Conservation (phyloP, 2,329 filamentous ascomycete species). For the Arthrinium phaeospermum region DNA sequence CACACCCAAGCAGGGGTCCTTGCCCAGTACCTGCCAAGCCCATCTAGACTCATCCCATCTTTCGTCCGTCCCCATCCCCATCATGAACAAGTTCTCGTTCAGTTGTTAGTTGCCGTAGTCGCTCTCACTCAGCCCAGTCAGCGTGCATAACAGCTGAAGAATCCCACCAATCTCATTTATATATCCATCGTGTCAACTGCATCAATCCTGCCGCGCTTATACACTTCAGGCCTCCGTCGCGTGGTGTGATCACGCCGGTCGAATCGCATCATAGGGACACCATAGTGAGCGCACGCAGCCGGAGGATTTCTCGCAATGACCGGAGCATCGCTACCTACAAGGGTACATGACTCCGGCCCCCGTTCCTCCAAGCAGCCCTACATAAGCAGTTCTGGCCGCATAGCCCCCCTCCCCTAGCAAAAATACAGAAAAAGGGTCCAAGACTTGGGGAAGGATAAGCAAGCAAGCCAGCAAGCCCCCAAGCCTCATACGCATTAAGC, state of each 20-base stretch:
- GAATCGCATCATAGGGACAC: not conserved
- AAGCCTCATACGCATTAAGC: not conserved
- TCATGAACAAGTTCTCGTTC: not conserved
- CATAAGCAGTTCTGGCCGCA: not conserved
- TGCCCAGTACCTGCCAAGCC: slow-evolving; percentile 11
- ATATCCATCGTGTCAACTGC: not conserved
- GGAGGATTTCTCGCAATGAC: not conserved
- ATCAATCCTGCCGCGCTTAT: not conserved
- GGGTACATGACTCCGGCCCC: not conserved
- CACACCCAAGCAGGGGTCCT: not conserved
- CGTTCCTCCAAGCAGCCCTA: not conserved
- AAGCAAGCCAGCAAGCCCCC: not conserved
- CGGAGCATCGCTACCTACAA: not conserved
- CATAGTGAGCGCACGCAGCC: not conserved
- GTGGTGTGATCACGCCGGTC: not conserved
- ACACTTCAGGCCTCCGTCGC: not conserved
- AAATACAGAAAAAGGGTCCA: not conserved
- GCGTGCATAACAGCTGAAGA: not conserved
- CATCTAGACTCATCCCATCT: slow-evolving; percentile 6
- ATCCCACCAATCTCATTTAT: not conserved
- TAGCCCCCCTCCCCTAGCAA: not conserved
- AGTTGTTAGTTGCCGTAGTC: no score
- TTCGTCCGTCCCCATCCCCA: not conserved
- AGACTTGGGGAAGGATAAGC: not conserved
- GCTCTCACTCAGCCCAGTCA: not conserved